A percentile compares a stretch with the other conserved stretches of the same genome.
Evolutionary conservation across 768 basidiomycete species (phyloP).

Genomic region (Stropharia rugosoannulata): DNA sequence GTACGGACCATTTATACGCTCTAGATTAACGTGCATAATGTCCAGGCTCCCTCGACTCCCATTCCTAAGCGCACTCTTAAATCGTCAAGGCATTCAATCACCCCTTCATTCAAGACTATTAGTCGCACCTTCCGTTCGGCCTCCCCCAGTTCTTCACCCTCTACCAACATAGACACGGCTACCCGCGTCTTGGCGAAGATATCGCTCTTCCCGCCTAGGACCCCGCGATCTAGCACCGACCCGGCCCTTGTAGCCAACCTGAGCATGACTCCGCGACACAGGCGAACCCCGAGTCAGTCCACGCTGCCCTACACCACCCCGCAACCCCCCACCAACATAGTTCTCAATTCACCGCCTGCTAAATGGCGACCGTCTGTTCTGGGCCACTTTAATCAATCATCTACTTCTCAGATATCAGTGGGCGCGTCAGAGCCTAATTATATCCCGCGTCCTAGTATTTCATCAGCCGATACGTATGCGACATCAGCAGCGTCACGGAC

Average conservation of each 20-base stretch:
- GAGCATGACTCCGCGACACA: conserved; percentile 36
- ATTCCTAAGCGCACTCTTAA: conserved; percentile 31
- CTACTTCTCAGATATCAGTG: conserved; percentile 41
- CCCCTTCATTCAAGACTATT: conserved; percentile 41
- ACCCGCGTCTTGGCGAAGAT: conserved; percentile 38
- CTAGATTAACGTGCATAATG: conserved; percentile 11
- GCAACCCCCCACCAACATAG: conserved; percentile 12
- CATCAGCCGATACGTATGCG: conserved; percentile 57
- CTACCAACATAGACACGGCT: conserved; percentile 30
- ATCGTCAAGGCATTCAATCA: conserved; percentile 33
- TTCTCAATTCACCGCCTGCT: conserved; percentile 28
- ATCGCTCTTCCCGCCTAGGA: conserved; percentile 44
- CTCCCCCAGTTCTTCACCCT: conserved; percentile 35
- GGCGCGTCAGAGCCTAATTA: conserved; percentile 35
- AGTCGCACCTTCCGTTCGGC: conserved; percentile 45
- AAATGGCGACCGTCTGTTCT: conserved; percentile 68
- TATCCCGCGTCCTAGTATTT: conserved; percentile 37
- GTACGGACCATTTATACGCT: conserved; percentile 3
- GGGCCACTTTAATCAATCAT: conserved; percentile 57
- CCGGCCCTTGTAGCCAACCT: conserved; percentile 17
- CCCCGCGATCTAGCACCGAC: conserved; percentile 32
- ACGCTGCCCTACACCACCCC: conserved; percentile 31
- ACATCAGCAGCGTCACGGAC: conserved; percentile 48
- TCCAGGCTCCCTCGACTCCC: conserved; percentile 34
- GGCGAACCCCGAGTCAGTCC: conserved; percentile 49